Conservation (phyloP, 805 yeast genomes). For the Sugiyamaella smithiae region DNA sequence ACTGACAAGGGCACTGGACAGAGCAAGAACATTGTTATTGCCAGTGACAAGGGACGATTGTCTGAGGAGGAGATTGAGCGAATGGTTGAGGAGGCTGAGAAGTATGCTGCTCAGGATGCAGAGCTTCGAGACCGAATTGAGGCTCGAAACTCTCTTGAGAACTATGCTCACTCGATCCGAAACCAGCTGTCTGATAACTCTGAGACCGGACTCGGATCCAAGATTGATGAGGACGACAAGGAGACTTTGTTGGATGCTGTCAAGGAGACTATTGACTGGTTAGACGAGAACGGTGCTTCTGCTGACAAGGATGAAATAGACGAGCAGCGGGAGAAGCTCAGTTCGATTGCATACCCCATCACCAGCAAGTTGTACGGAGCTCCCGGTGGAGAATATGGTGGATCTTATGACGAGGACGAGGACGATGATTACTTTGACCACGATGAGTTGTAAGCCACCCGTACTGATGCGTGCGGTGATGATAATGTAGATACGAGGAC, state of each 20-base stretch:
- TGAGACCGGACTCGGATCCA: slow-evolving; percentile 65
- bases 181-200: slow-evolving; percentile 54
- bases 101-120: slow-evolving; percentile 88
- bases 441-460: slow-evolving; percentile 50
- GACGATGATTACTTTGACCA: slow-evolving; percentile 61
- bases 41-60: slow-evolving; percentile 92
- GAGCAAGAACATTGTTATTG: slow-evolving; percentile 84
- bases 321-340: slow-evolving; percentile 82
- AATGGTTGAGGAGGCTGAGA: slow-evolving; percentile 97
- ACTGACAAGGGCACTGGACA: slow-evolving; percentile 94
- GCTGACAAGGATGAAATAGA: slow-evolving; percentile 92
- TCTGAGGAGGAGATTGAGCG: slow-evolving; percentile 92
- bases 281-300: slow-evolving; percentile 80
- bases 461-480: too few species aligned
- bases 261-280: slow-evolving; percentile 81
- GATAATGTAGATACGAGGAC: slow-evolving; percentile 6
- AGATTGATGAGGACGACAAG: slow-evolving; percentile 86
- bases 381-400: slow-evolving; percentile 46
- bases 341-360: slow-evolving; percentile 84
- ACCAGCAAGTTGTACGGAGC: slow-evolving; percentile 79
- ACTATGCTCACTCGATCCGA: slow-evolving; percentile 80
- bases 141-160: slow-evolving; percentile 83
- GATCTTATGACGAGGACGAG: slow-evolving; percentile 48
- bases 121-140: slow-evolving; percentile 79
- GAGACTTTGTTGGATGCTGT: slow-evolving; percentile 84